Base-by-base conservation (phyloP, 2,329 filamentous ascomycete species). In the Hirsutella thompsonii region DNA sequence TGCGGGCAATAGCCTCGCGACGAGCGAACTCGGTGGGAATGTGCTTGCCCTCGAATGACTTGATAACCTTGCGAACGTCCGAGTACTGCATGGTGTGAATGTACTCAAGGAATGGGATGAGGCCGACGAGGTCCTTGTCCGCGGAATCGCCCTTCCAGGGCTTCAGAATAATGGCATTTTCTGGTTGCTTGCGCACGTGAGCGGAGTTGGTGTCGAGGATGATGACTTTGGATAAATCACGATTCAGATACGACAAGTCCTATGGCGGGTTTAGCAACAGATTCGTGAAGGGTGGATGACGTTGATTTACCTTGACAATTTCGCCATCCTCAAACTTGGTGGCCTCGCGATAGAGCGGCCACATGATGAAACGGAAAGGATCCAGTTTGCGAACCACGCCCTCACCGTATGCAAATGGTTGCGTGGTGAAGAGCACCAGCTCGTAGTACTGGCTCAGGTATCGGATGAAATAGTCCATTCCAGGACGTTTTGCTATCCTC, bases 361-460 rank as follows among this genome's bases (percentile, higher is more conserved):
- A 96, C 67, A 89, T 83, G 59, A 96, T 88, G 60, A 96, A 87
- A 54, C 83, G 85, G 71, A 84, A 96, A 29, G 90, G 92, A 57
- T 98, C 92, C 45, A 98, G 70, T 64, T 98, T 98, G 55, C 86
- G 80, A 49, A 95, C 77, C 39, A 98, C 74, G 20, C 87, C 86
- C 51, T 95, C 88, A 21, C 81, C 90, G 9, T 19, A n/a, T 57
- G 86, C 83, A 55, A 80, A 86, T 1, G 90, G 88, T 37, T 92
- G 81, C 32, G 77, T 85, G 26, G 92, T 98, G 67, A 96, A 98
- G 48, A 98, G 78, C 40, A 96, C 92, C 41, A 98, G 72, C 62
- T 98, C 92, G 58, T 95, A 98, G 72, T 98, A 96, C 62, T 95
- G 89, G 63, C 85, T 90, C 38, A 98, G 74, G 61, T 98, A 98